Percentiles rank a stretch among this genome's conserved stretches.
phyloP scores from a whole-genome alignment of 2,329 filamentous ascomycete genomes.

The Curvularia sp. region DNA sequence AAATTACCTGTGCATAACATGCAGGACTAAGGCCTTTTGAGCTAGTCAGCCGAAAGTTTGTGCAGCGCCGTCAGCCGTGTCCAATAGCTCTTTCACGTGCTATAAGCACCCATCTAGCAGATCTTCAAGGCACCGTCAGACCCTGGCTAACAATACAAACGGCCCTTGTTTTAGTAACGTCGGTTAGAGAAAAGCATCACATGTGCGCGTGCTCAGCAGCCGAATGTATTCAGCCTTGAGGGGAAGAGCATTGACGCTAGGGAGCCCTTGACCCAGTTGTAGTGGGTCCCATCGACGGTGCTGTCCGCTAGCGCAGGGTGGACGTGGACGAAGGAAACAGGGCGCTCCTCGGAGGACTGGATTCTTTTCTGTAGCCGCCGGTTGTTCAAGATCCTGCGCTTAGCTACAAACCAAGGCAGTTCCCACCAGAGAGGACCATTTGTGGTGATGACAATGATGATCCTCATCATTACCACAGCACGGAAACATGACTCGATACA shows the following conservation, averaged over 20 bases:
- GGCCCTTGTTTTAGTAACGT: constrained; percentile 13
- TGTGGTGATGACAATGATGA: constrained; percentile 2
- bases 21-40: constrained; percentile 15
- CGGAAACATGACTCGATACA: constrained; percentile 23
- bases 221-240: constrained; percentile 15
- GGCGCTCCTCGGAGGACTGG: constrained; percentile 6
- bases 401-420: neutral
- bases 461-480: constrained; percentile 4
- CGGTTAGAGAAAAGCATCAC: constrained; percentile 1
- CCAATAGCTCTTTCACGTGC: constrained; percentile 26
- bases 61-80: constrained; percentile 8
- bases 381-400: constrained; percentile 11
- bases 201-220: constrained; percentile 18
- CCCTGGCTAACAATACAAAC: constrained; percentile 10
- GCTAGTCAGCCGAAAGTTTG: constrained; percentile 23
- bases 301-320: constrained; percentile 14
- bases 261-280: constrained; percentile 4
- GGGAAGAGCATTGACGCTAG: constrained; percentile 12
- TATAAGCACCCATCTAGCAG: constrained; percentile 7
- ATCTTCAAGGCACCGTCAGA: constrained; percentile 7
- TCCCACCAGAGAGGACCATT: constrained; percentile 4
- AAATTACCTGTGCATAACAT: constrained; percentile 22
- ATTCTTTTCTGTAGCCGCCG: constrained; percentile 15
- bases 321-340: constrained; percentile 14
- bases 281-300: constrained; percentile 16